Percentiles rank a stretch among this genome's conserved stretches.
phyloP scores from a whole-genome alignment of 2,329 filamentous ascomycete genomes.

The Colletotrichum sp. region DNA sequence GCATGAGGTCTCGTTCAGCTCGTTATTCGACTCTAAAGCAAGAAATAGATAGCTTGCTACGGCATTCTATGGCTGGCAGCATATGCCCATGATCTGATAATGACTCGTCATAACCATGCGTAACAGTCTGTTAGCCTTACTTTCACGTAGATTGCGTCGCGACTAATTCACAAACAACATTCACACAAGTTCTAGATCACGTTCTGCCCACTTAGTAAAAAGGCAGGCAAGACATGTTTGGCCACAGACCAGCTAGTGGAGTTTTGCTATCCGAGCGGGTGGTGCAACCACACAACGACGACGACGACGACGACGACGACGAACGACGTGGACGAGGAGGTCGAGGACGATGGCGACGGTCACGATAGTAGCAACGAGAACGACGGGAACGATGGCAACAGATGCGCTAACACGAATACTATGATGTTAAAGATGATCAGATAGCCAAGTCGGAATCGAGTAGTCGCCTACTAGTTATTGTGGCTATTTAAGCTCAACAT shows the following conservation, averaged over 20 bases:
- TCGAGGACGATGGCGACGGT: too few species aligned
- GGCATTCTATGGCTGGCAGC: background rate
- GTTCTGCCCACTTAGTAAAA: background rate
- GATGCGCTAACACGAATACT: background rate
- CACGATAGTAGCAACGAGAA: background rate
- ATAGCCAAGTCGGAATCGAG: background rate
- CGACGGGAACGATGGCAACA: background rate
- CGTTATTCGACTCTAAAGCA: accelerated
- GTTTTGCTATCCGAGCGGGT: background rate
- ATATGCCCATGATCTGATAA: background rate
- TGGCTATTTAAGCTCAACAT: background rate
- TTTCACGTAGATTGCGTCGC: background rate
- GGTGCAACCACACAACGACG: background rate
- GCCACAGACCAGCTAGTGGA: background rate
- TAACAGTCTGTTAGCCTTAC: background rate
- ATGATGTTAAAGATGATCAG: background rate
- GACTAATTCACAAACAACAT: accelerated
- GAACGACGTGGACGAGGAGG: too few species aligned
- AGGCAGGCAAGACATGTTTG: background rate
- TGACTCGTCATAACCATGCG: background rate
- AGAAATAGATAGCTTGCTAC: background rate
- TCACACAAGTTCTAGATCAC: accelerated
- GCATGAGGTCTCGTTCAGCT: background rate
- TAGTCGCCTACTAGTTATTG: background rate
- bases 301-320: background rate